Percentiles rank a stretch among this genome's conserved stretches.
Evolutionary conservation across 768 basidiomycete genomes (phyloP).

Genomic region (Pleurotus salmoneostramineus): DNA sequence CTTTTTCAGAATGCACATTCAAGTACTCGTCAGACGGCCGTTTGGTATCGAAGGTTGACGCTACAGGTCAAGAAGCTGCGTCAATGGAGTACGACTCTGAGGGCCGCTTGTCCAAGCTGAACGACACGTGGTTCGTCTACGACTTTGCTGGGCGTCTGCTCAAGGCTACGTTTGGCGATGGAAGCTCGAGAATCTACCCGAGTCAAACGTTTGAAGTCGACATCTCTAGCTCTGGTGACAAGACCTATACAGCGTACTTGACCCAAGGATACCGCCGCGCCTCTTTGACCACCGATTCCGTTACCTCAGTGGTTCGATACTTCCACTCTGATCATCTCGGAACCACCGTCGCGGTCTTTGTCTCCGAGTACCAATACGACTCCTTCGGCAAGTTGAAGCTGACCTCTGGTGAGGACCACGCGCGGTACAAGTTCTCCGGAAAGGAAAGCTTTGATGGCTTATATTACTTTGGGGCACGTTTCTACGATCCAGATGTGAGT

Average conservation of each 20-base stretch:
- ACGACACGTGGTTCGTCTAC: neutral
- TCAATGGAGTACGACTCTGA: neutral
- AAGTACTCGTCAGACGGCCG: neutral
- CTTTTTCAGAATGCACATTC: neutral
- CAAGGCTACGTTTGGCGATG: neutral
- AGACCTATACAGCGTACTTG: neutral
- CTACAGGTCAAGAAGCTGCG: neutral
- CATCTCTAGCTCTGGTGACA: neutral
- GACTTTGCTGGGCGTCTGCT: neutral
- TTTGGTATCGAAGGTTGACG: neutral
- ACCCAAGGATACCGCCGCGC: neutral
- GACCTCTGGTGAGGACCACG: neutral
- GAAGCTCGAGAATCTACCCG: neutral
- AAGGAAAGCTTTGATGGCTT: slow-evolving; percentile 4
- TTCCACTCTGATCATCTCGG: neutral
- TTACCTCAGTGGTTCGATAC: neutral
- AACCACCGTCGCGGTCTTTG: neutral
- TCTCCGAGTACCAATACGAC: neutral
- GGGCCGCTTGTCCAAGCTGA: neutral
- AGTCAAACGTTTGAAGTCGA: neutral
- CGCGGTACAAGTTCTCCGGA: slow-evolving; percentile 3
- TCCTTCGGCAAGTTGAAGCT: neutral
- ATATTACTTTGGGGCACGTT: slow-evolving; percentile 12
- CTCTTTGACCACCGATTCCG: neutral
- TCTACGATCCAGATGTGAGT: neutral